Conservation (phyloP, 768 basidiomycete genomes). For the Leccinellum rugosiceps region DNA sequence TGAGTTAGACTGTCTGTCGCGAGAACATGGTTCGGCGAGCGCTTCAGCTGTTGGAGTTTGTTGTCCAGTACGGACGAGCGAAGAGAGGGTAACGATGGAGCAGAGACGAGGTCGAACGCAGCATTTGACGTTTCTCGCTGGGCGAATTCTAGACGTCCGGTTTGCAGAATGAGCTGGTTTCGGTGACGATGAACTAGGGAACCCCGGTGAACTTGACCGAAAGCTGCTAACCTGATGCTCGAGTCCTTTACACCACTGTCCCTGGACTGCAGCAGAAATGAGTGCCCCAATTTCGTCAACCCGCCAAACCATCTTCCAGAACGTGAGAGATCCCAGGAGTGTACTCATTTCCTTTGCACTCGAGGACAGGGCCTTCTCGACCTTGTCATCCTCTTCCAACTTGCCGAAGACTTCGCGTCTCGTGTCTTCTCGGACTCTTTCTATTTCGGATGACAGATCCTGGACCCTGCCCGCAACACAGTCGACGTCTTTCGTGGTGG, state of each 20-base stretch:
- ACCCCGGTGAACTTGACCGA: background rate
- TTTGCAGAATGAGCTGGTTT: conserved; percentile 57
- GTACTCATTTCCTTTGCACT: conserved; percentile 29
- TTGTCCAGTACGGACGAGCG: conserved; percentile 60
- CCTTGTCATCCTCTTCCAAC: conserved; percentile 17
- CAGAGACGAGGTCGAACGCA: conserved; percentile 38
- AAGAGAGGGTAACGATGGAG: conserved; percentile 30
- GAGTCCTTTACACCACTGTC: conserved; percentile 42
- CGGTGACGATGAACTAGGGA: background rate
- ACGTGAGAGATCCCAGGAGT: conserved; percentile 34
- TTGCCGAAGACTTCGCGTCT: conserved; percentile 39
- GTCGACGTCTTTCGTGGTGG: conserved; percentile 34
- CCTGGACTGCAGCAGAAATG: conserved; percentile 31
- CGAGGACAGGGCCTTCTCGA: conserved; percentile 28
- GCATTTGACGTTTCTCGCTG: conserved; percentile 44
- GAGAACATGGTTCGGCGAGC: conserved; percentile 46
- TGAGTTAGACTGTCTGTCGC: conserved; percentile 43
- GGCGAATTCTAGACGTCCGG: conserved; percentile 51
- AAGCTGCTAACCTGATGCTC: conserved; percentile 45
- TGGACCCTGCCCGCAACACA: conserved; percentile 34
- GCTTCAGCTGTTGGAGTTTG: conserved; percentile 48
- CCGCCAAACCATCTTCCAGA: conserved; percentile 39
- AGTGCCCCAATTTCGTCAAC: conserved; percentile 39
- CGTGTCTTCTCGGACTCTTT: conserved; percentile 36
- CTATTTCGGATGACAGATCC: conserved; percentile 37